Percentiles rank a stretch among this genome's conserved stretches.
These are phyloP conservation scores for Avena atlantica DNA, from an alignment of 176 grass and related monocot genomes.

Conservation along the genomic window DNA sequence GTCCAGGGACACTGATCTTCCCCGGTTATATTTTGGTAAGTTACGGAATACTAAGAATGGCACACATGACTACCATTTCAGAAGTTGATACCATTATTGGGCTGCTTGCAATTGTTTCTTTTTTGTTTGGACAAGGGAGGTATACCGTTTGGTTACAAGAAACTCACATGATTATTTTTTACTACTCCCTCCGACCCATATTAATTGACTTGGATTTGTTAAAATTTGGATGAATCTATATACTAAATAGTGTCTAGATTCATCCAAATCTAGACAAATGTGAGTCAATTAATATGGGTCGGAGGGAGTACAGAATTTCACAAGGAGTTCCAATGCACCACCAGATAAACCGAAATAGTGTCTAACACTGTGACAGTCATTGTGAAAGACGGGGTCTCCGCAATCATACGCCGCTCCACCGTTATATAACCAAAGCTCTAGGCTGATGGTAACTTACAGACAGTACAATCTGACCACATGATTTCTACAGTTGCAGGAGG, in stretches of 20 bases:
- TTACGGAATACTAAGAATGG: background rate
- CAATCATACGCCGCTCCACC: background rate
- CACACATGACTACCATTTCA: background rate
- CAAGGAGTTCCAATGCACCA: background rate
- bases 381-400: background rate
- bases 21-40: background rate
- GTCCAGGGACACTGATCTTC: too few relatives aligned
- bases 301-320: slow-evolving; percentile 26
- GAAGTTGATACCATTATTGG: background rate
- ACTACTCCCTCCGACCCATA: too few relatives aligned
- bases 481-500: too few relatives aligned
- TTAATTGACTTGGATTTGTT: too few relatives aligned
- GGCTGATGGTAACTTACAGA: background rate
- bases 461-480: background rate
- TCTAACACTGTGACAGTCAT: background rate
- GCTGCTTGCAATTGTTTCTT: background rate
- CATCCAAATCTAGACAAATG: too few relatives aligned
- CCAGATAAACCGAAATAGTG: background rate
- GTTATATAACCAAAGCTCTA: background rate
- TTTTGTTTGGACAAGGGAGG: background rate
- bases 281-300: too few relatives aligned
- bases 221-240: too few relatives aligned
- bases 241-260: too few relatives aligned
- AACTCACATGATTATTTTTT: background rate
- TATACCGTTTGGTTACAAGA: background rate